Base-by-base conservation (phyloP, 2,329 filamentous ascomycete species). In the Fusarium sp. region DNA sequence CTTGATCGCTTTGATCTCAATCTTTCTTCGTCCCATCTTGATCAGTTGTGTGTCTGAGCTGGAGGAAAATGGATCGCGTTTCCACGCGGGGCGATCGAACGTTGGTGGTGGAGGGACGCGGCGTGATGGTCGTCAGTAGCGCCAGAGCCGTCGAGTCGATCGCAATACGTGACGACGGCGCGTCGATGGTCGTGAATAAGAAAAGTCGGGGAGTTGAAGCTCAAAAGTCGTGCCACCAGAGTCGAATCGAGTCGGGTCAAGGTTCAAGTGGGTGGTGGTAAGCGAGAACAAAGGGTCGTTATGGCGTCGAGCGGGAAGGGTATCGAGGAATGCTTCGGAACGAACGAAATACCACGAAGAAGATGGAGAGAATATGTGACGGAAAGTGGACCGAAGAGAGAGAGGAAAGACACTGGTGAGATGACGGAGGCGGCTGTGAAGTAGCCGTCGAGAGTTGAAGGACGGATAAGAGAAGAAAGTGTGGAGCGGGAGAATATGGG, bases 1-100 rank as follows among this genome's bases (percentile, higher is more conserved):
- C 86, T 98, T 98, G 89, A 98, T 98, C 79, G 96, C 95, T 87
- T 98, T 98, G 89, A 99, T 98, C 88, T 98, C 97, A 83, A 99
- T 99, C 91, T 99, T 99, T 90, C 97, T 92, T 85, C 97, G 93
- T 84, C 97, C 97, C 97, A 99, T 99, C 62, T 56, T 81, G 73
- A 76, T 60, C 67, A 61, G 37, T 61, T 66, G 65, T 75, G 61
- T 62, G 56, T 64, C 25, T 72, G 37, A 66, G 65, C 27, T 64
- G 67, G 73, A 68, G 67, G 58, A 64, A 68, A 58, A 60, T 65
- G 69, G 37, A 64, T 76, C 74, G 74, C 71, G 71, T 72, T 73
- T 78, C 58, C 67, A 77, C 67, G 72, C 72, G 73, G 73, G 72
- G 70, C 67, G 66, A 61, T 57, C 56, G 43, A 59, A 64, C 20